Evolutionary conservation across 495 filamentous ascomycete species (phyloP).

Genomic region (Staphylotrichum longicolle): DNA sequence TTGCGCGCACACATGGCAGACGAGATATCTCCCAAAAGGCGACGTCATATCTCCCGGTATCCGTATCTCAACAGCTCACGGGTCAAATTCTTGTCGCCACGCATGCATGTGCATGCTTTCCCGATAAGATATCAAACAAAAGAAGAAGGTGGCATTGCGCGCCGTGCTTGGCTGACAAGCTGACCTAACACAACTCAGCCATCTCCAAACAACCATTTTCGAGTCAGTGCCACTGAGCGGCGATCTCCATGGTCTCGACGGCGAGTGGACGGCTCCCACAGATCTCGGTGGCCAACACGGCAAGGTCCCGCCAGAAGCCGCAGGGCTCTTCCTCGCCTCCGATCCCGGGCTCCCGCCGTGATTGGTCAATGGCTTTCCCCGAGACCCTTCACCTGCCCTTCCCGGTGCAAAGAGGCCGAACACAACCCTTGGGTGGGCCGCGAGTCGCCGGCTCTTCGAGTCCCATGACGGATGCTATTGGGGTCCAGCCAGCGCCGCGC

Average conservation of each 20-base stretch:
- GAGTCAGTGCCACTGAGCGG: conserved; percentile 3
- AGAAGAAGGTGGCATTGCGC: conserved; percentile 13
- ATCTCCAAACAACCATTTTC: too few relatives aligned
- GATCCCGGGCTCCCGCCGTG: background rate
- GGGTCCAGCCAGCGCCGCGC: background rate
- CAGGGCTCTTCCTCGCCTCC: background rate
- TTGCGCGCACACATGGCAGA: too few relatives aligned
- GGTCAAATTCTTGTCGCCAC: too few relatives aligned
- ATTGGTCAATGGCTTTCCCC: conserved; percentile 14
- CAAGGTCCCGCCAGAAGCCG: background rate
- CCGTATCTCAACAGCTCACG: too few relatives aligned
- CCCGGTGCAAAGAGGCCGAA: conserved; percentile 2
- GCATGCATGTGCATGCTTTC: too few relatives aligned
- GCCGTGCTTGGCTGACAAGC: background rate
- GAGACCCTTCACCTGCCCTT: background rate
- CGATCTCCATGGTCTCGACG: background rate
- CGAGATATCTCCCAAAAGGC: too few relatives aligned
- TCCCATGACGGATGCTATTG: background rate
- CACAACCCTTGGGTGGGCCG: background rate
- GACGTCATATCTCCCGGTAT: too few relatives aligned
- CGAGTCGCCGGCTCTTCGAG: background rate
- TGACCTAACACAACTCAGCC: too few relatives aligned
- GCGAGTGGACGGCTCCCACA: background rate
- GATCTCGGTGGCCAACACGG: conserved; percentile 13
- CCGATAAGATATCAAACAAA: conserved; percentile 8